phyloP scores from a whole-genome alignment of 2,329 filamentous ascomycete genomes.

The Endoconidiophora laricicola region DNA sequence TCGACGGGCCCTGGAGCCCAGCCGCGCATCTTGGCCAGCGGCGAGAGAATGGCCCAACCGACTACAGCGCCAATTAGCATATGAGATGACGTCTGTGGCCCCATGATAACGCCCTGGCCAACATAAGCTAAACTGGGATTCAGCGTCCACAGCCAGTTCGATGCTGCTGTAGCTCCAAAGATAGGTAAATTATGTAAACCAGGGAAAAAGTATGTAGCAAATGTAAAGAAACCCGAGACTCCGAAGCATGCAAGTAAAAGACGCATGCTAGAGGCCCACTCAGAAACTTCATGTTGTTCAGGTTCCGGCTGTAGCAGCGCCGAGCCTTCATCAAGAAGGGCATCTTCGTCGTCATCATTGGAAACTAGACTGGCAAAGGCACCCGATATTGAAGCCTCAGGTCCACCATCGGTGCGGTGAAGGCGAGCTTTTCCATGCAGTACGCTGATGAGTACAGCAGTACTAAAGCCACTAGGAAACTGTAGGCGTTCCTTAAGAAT shows the following conservation, averaged over 20 bases:
- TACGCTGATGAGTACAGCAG: conserved; percentile 80
- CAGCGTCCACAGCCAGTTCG: conserved; percentile 82
- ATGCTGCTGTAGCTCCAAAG: conserved; percentile 57
- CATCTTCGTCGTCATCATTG: conserved; percentile 18
- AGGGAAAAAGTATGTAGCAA: conserved; percentile 81
- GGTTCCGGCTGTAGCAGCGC: conserved; percentile 15
- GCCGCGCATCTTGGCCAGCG: conserved; percentile 64
- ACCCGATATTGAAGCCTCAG: conserved; percentile 15
- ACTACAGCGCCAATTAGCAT: conserved; percentile 84
- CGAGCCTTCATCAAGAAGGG: conserved; percentile 4
- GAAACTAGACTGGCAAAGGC: conserved; percentile 28
- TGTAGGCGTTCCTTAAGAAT: conserved; percentile 84
- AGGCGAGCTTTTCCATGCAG: conserved; percentile 47
- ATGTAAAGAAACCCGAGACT: conserved; percentile 50
- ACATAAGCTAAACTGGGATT: conserved; percentile 97
- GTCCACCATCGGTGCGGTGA: conserved; percentile 3
- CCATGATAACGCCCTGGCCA: conserved; percentile 97
- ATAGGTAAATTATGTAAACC: conserved; percentile 72
- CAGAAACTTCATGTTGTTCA: conserved; percentile 20
- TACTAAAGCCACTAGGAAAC: conserved; percentile 91
- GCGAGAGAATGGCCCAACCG: conserved; percentile 83
- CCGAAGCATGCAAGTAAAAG: conserved; percentile 40
- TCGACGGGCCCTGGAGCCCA: conserved; percentile 81
- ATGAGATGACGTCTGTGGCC: conserved; percentile 80
- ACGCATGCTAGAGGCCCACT: conserved; percentile 32